Evolutionary conservation across 2,329 filamentous ascomycete species (phyloP).

Genomic region (Xylaria multiplex): DNA sequence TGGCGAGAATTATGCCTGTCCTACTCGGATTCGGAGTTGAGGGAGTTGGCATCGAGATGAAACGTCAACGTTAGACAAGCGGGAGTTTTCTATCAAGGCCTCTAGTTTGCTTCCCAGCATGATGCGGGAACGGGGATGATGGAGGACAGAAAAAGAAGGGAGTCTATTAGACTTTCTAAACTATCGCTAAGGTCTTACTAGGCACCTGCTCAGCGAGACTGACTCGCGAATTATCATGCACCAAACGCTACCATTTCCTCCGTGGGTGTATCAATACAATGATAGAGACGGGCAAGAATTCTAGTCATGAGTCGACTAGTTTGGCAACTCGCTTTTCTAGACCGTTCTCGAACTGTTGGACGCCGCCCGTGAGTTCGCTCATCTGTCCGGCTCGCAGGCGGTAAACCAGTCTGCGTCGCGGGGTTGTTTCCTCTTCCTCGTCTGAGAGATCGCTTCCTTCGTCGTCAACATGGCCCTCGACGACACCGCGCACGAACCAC

Average conservation of each 20-base stretch:
- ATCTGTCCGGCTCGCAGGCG: conserved; percentile 68
- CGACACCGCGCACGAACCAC: conserved; percentile 79
- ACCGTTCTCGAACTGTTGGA: conserved; percentile 66
- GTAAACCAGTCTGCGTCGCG: conserved; percentile 66
- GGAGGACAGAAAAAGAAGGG: background rate
- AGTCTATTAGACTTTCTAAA: background rate
- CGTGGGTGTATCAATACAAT: background rate
- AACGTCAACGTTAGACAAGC: conserved; percentile 5
- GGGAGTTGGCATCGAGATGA: too few relatives aligned
- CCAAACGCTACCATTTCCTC: background rate
- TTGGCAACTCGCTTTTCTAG: conserved; percentile 43
- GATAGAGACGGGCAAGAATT: background rate
- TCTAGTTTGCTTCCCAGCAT: background rate
- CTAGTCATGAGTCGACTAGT: conserved; percentile 34
- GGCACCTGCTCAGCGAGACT: background rate
- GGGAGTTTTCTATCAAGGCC: background rate
- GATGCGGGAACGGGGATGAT: background rate
- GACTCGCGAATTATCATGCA: background rate
- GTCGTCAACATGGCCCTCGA: conserved; percentile 68
- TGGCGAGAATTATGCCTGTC: background rate
- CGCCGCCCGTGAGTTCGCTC: conserved; percentile 65
- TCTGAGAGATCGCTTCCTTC: conserved; percentile 53
- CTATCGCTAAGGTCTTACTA: conserved; percentile 10
- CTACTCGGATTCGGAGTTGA: background rate
- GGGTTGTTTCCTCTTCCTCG: conserved; percentile 54